These are phyloP conservation scores for Rhizophora mangle DNA, from an alignment of 345 rosid genomes.

Conservation along the genomic window DNA sequence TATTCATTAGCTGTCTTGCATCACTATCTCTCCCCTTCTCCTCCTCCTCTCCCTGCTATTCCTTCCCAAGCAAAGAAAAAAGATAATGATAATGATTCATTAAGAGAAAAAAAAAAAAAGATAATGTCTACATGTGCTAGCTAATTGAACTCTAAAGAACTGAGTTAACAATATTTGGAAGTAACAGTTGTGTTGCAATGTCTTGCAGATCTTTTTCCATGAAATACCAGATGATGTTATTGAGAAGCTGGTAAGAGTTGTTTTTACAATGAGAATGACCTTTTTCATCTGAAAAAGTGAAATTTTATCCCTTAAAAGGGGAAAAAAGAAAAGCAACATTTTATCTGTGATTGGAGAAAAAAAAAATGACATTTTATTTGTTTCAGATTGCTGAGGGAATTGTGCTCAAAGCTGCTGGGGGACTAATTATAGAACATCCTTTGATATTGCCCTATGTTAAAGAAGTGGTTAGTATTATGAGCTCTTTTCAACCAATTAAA, in stretches of 20 bases:
- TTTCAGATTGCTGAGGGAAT: constrained; percentile 69
- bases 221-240: constrained; percentile 78
- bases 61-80: too few relatives aligned
- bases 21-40: too few relatives aligned
- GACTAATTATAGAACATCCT: constrained; percentile 75
- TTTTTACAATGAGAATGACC: neutral
- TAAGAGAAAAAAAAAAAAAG: too few relatives aligned
- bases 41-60: too few relatives aligned
- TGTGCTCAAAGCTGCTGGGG: constrained; percentile 80
- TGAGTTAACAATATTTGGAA: neutral
- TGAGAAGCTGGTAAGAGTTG: constrained; percentile 63
- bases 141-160: neutral
- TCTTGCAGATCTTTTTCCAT: constrained; percentile 72
- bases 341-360: too few relatives aligned
- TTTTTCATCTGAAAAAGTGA: neutral
- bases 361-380: neutral
- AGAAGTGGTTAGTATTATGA: constrained; percentile 64
- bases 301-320: neutral
- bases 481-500: neutral
- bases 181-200: constrained; percentile 10
- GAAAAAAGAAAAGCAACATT: neutral
- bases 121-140: neutral
- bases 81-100: neutral
- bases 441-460: constrained; percentile 59
- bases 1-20: too few relatives aligned